Base-by-base conservation (phyloP, 2,329 filamentous ascomycete species). In the Stachybotrys echinatus region DNA sequence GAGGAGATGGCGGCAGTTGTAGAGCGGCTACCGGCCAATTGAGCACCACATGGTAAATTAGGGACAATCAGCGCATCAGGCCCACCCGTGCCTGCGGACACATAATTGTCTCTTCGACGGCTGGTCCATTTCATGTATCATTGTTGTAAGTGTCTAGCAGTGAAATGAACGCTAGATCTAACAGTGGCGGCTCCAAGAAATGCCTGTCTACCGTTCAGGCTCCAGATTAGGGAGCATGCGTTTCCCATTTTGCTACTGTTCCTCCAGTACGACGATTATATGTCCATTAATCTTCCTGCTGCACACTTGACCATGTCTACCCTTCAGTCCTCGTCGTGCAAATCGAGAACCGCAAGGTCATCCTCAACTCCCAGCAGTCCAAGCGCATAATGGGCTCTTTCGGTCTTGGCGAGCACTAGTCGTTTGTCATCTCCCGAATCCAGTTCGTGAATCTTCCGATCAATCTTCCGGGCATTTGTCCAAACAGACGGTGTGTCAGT, bases 1-100 rank as follows among this genome's bases (percentile, higher is more conserved):
- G 90, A 92, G 65, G 92, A 97, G 77, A 99, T 99, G 94, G 89
- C 89, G 52, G 80, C 84, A 43, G 91, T 96, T 53, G 94, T 99
- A 53, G 87, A 88, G 68, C 84, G 92, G 68, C 81, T 95, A 68
- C 83, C 83, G 23, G 79, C 82, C 50, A 86, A 86, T 70, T 86
- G 73, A 23, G 27, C 27, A 14, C 27, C 27, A 34, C 27, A 34
- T 34, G 27, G n/a, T n/a, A n/a, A n/a, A 34, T 34, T 34, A 59
- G 48, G 21, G 42, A 50, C 27, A 21, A 46, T 46, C 40, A 34
- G n/a, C 27, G 27, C 10, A 34, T 14, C 27, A 34, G 27, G 27
- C 27, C n/a, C n/a, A n/a, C n/a, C n/a, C n/a, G n/a, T n/a, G n/a
- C n/a, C n/a, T n/a, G n/a, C n/a, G n/a, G n/a, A n/a, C n/a, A n/a